Evolutionary conservation across 768 basidiomycete genomes (phyloP).

Genomic region (Mrakia hoshinonis): DNA sequence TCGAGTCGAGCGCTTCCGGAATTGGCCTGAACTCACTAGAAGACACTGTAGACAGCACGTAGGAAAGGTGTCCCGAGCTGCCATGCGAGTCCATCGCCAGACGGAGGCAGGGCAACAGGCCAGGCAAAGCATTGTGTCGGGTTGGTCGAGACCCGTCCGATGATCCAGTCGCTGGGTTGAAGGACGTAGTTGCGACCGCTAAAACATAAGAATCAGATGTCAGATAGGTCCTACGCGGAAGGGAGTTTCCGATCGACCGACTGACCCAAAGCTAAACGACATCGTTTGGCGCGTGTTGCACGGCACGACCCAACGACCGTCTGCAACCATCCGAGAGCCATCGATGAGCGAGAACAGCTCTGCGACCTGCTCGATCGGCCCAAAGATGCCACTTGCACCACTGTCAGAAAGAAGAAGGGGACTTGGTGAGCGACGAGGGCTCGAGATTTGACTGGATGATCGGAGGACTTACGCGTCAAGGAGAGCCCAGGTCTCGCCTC

Average conservation of each 20-base stretch:
- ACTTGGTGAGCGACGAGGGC: background rate
- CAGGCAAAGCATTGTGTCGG: constrained; percentile 37
- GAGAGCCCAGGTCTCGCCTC: constrained; percentile 33
- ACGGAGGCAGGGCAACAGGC: constrained; percentile 32
- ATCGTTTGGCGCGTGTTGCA: constrained; percentile 37
- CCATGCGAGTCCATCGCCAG: constrained; percentile 39
- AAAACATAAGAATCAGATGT: background rate
- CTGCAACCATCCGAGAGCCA: constrained; percentile 35
- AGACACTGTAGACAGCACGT: constrained; percentile 36
- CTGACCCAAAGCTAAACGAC: constrained; percentile 38
- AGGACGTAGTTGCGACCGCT: constrained; percentile 28
- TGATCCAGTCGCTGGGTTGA: constrained; percentile 39
- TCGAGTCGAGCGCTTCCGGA: background rate
- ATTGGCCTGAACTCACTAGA: constrained; percentile 31
- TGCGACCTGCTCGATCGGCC: constrained; percentile 35
- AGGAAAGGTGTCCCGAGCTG: constrained; percentile 39
- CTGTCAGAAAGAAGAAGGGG: background rate
- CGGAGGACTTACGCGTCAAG: constrained; percentile 32
- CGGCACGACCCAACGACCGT: constrained; percentile 37
- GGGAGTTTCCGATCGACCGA: no score
- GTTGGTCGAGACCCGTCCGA: constrained; percentile 32
- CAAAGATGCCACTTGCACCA: constrained; percentile 38
- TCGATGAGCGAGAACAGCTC: constrained; percentile 34
- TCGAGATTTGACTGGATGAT: background rate
- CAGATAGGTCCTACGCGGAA: no score